phyloP scores from a whole-genome alignment of 305 asterid species.

The Fraxinus dipetala region DNA sequence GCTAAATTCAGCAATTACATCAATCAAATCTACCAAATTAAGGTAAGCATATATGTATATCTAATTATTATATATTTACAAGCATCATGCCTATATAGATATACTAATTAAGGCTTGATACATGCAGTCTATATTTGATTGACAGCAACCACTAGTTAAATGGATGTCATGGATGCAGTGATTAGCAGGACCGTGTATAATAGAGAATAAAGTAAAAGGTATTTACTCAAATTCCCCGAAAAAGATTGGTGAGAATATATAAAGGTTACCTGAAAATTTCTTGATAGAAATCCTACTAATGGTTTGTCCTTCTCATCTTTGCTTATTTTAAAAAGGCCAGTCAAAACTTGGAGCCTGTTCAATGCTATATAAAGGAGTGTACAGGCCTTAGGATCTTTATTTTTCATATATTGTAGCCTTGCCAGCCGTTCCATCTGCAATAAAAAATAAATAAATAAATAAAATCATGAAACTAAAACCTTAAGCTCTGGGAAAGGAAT shows the following conservation, averaged over 20 bases:
- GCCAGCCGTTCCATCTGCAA: constrained; percentile 96
- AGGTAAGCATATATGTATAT: background rate
- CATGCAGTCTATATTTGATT: background rate
- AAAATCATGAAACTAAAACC: background rate
- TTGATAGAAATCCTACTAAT: constrained; percentile 73
- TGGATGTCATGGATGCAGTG: constrained; percentile 12
- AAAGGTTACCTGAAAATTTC: constrained; percentile 86
- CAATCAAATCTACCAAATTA: background rate
- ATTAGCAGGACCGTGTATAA: constrained; percentile 14
- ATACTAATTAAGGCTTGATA: background rate
- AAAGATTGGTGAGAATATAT: constrained; percentile 7
- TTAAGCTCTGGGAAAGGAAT: background rate
- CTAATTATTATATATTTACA: background rate
- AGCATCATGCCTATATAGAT: background rate
- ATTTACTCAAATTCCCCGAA: background rate
- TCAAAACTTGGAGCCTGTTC: constrained; percentile 92
- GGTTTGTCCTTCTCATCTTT: constrained; percentile 94
- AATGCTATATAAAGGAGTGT: constrained; percentile 85
- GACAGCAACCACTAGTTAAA: constrained; percentile 20
- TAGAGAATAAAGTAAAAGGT: constrained; percentile 9
- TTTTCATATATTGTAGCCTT: constrained; percentile 75
- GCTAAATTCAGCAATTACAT: background rate
- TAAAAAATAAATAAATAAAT: constrained; percentile 1
- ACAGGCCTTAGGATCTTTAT: constrained; percentile 91
- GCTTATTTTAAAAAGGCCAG: constrained; percentile 95